A percentile compares a stretch with the other conserved stretches of the same genome.
Conservation (phyloP, 306 rosid species). For the Begonia fuchsioides region DNA sequence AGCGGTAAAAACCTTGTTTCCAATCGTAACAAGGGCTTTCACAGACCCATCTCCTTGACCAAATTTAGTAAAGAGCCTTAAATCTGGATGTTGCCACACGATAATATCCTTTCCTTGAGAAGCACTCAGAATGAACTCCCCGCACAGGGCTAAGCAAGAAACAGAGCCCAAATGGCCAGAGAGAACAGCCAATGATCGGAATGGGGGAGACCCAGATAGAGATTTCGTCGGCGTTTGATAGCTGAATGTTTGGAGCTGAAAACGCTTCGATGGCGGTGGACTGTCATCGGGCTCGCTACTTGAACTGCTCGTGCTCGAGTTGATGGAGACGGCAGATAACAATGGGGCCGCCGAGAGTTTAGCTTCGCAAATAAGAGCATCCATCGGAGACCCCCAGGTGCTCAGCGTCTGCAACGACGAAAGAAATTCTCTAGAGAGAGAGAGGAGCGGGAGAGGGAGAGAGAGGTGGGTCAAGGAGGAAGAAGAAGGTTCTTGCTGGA, state of each 20-base stretch:
- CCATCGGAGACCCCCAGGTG: conserved; percentile 6
- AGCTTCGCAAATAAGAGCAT: conserved; percentile 9
- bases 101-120: conserved; percentile 78
- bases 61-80: conserved; percentile 48
- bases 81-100: conserved; percentile 86
- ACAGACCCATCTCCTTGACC: conserved; percentile 89
- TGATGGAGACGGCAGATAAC: conserved; percentile 16
- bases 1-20: conserved; percentile 64
- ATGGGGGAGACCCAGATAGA: conserved; percentile 24
- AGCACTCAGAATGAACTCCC: conserved; percentile 85
- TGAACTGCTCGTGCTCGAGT: conserved; percentile 6
- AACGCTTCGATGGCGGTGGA: conserved; percentile 16
- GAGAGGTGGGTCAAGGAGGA: conserved; percentile 5
- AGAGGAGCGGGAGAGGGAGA: not conserved
- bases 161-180: conserved; percentile 66
- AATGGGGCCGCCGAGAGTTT: conserved; percentile 27
- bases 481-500: conserved; percentile 25
- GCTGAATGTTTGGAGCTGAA: conserved; percentile 13
- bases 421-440: not conserved
- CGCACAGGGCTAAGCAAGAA: conserved; percentile 71
- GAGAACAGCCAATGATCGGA: conserved; percentile 54
- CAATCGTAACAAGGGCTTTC: conserved; percentile 54
- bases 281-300: conserved; percentile 37
- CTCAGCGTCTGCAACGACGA: too few relatives aligned
- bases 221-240: conserved; percentile 10